Evolutionary conservation across 2,329 filamentous ascomycete genomes (phyloP).

Genomic region (Diaporthe australafricana): DNA sequence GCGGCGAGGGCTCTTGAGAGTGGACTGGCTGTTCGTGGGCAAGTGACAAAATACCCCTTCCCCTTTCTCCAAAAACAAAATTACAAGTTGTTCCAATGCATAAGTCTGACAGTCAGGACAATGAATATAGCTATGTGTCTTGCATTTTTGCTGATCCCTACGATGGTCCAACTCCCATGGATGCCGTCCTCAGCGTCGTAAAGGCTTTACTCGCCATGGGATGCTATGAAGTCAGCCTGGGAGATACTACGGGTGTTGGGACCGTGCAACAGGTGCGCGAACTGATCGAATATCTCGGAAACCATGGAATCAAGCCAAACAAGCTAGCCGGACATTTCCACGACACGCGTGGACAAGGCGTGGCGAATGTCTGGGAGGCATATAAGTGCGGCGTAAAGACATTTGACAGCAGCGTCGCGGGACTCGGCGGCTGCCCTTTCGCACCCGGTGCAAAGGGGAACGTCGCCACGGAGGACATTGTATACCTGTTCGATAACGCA

Average conservation of each 20-base stretch:
- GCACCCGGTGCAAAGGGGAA: slow-evolving; percentile 70
- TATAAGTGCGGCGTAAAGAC: slow-evolving; percentile 72
- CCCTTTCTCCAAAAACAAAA: no score
- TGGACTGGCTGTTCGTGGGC: slow-evolving; percentile 61
- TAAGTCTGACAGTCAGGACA: no score
- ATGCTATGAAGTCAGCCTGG: slow-evolving; percentile 75
- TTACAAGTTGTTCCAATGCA: no score
- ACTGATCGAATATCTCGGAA: slow-evolving; percentile 49
- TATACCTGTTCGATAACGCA: slow-evolving; percentile 57
- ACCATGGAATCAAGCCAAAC: slow-evolving; percentile 62
- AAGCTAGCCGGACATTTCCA: slow-evolving; percentile 78
- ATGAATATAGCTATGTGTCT: slow-evolving; percentile 57
- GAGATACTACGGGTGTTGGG: slow-evolving; percentile 74
- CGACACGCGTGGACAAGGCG: slow-evolving; percentile 77
- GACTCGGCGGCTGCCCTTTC: slow-evolving; percentile 76
- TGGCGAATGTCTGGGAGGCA: slow-evolving; percentile 73
- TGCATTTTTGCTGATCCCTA: slow-evolving; percentile 67
- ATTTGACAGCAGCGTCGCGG: slow-evolving; percentile 75
- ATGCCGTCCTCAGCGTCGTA: slow-evolving; percentile 50
- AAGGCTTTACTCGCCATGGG: slow-evolving; percentile 68
- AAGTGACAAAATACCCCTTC: neutral
- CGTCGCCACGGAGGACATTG: slow-evolving; percentile 52
- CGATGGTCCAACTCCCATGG: slow-evolving; percentile 46
- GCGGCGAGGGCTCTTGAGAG: slow-evolving; percentile 54
- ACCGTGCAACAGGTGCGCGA: slow-evolving; percentile 51